Evolutionary conservation across 345 rosid genomes (phyloP).

Genomic region (Salix caprea): DNA sequence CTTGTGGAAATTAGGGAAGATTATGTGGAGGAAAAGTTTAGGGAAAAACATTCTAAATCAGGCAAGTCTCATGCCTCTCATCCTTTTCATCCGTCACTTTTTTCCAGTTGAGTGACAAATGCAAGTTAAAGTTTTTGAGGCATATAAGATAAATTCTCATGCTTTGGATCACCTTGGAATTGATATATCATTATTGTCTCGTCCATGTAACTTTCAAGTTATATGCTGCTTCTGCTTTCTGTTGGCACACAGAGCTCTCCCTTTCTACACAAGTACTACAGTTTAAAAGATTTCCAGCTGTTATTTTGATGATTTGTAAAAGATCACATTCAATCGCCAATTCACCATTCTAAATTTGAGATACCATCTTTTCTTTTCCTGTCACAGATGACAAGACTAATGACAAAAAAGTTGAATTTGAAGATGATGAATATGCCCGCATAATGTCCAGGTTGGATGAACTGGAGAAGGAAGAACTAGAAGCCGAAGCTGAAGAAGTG

Average conservation of each 20-base stretch:
- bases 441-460: slow-evolving; percentile 81
- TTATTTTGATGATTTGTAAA: too few species aligned
- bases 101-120: too few species aligned
- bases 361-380: slow-evolving; percentile 14
- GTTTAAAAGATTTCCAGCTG: too few species aligned
- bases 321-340: too few species aligned
- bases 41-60: slow-evolving; percentile 34
- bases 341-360: not conserved
- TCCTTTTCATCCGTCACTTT: not conserved
- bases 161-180: too few species aligned
- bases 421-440: slow-evolving; percentile 64
- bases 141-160: too few species aligned
- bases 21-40: slow-evolving; percentile 44
- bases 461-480: slow-evolving; percentile 85
- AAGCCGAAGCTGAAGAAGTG: slow-evolving; percentile 37
- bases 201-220: too few species aligned
- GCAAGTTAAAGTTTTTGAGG: too few species aligned
- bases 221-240: too few species aligned
- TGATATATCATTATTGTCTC: too few species aligned
- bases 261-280: too few species aligned
- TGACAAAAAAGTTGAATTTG: slow-evolving; percentile 28
- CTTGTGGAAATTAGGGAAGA: slow-evolving; percentile 91
- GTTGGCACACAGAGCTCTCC: too few species aligned
- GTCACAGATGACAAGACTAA: slow-evolving; percentile 33
- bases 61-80: slow-evolving; percentile 23